phyloP scores from a whole-genome alignment of 352 stramenopile species.

The Phytophthora macrochlamydospora region DNA sequence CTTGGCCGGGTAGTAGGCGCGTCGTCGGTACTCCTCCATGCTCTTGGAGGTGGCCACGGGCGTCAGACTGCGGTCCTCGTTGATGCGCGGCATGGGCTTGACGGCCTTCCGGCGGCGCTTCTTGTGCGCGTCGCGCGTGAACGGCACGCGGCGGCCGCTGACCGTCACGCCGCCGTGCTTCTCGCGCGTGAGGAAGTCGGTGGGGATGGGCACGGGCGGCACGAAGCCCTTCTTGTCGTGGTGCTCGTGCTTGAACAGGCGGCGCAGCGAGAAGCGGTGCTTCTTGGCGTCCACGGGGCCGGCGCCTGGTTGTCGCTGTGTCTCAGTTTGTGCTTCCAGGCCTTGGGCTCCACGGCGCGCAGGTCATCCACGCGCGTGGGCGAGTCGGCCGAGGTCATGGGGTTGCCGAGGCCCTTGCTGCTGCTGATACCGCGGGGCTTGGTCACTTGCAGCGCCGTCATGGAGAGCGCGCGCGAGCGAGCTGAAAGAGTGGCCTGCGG shows the following conservation, averaged over 20 bases:
- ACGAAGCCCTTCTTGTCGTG: conserved; percentile 23
- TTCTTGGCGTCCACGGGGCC: conserved; percentile 18
- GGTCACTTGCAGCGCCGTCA: conserved; percentile 21
- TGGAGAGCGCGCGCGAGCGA: background rate
- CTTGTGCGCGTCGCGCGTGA: conserved; percentile 41
- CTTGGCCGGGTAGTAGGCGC: conserved; percentile 43
- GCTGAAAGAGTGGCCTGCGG: background rate
- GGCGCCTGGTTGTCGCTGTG: conserved; percentile 13
- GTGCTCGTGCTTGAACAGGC: conserved; percentile 36
- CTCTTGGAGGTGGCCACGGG: conserved; percentile 27
- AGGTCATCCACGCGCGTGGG: conserved; percentile 8
- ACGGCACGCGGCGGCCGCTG: conserved; percentile 42
- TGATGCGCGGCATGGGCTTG: conserved; percentile 33
- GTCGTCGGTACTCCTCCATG: conserved; percentile 39
- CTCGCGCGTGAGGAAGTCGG: conserved; percentile 39
- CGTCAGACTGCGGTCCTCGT: conserved; percentile 29
- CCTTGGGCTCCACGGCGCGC: conserved; percentile 18
- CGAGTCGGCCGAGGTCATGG: background rate
- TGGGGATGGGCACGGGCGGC: conserved; percentile 32
- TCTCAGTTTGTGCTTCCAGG: conserved; percentile 33
- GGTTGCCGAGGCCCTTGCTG: conserved; percentile 15
- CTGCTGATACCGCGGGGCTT: too few species aligned
- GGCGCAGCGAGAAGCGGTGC: conserved; percentile 37
- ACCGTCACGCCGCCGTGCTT: conserved; percentile 40
- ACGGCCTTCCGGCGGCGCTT: conserved; percentile 19